Evolutionary conservation across 805 yeast species (phyloP).

Genomic region (Sungouiozyma intestinalis): DNA sequence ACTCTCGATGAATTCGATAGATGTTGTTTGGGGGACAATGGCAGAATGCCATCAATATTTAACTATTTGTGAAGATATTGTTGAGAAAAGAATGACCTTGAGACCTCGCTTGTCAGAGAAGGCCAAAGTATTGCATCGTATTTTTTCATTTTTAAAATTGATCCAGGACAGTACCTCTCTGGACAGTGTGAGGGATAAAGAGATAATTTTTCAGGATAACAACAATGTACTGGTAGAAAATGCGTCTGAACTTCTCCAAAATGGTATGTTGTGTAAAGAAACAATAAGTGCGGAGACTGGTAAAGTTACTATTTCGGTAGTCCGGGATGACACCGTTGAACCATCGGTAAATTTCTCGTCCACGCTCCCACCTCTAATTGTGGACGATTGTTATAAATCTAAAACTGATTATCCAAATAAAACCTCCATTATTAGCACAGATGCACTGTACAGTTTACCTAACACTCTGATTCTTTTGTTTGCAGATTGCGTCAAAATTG

Average conservation of each 20-base stretch:
- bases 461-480: slow-evolving; percentile 66
- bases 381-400: neutral
- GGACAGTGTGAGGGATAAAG: slow-evolving; percentile 18
- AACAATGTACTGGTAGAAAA: slow-evolving; percentile 23
- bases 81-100: slow-evolving; percentile 54
- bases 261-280: slow-evolving; percentile 15
- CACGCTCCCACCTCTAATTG: neutral
- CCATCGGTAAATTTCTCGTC: neutral
- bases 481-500: slow-evolving; percentile 57
- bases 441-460: slow-evolving; percentile 76
- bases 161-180: slow-evolving; percentile 62
- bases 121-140: slow-evolving; percentile 67
- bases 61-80: slow-evolving; percentile 65
- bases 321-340: slow-evolving; percentile 4
- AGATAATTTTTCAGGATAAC: slow-evolving; percentile 27
- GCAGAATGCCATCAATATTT: slow-evolving; percentile 70
- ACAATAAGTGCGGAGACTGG: slow-evolving; percentile 37
- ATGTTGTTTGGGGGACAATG: slow-evolving; percentile 87
- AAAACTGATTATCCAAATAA: slow-evolving; percentile 16
- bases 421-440: slow-evolving; percentile 40
- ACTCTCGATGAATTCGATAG: slow-evolving; percentile 78
- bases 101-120: slow-evolving; percentile 62
- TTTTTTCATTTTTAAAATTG: slow-evolving; percentile 62
- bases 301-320: slow-evolving; percentile 36
- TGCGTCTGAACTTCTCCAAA: neutral